phyloP scores from a whole-genome alignment of 352 stramenopile species.

The Globisporangium sylvaticum region DNA sequence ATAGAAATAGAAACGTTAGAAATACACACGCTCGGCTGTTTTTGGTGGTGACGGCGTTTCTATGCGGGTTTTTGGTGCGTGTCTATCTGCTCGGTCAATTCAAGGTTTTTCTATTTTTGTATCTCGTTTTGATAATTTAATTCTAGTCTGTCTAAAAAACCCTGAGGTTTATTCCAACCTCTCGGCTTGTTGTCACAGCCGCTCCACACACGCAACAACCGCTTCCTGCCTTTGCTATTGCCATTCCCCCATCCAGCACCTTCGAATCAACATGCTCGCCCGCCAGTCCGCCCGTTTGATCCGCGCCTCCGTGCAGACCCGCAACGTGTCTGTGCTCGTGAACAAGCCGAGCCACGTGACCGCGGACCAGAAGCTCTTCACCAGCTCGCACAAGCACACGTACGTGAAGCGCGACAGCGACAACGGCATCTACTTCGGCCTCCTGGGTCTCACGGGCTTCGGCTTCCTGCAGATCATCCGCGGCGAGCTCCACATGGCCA shows the following conservation, averaged over 20 bases:
- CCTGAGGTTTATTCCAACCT: neutral
- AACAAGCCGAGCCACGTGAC: slow-evolving; percentile 65
- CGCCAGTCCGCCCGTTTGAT: slow-evolving; percentile 40
- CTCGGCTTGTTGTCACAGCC: neutral
- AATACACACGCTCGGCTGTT: neutral
- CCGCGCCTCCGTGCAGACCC: slow-evolving; percentile 28
- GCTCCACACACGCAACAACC: neutral
- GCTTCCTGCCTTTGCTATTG: neutral
- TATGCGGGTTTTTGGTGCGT: neutral
- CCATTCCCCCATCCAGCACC: slow-evolving; percentile 5
- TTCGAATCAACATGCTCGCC: slow-evolving; percentile 39
- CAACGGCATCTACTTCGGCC: slow-evolving; percentile 29
- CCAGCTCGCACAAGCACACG: slow-evolving; percentile 47
- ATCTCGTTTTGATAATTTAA: rapidly evolving
- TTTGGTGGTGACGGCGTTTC: neutral
- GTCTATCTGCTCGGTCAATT: neutral
- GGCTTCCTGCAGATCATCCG: slow-evolving; percentile 57
- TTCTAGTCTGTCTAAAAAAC: neutral
- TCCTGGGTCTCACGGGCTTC: slow-evolving; percentile 43
- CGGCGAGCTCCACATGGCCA: slow-evolving; percentile 72
- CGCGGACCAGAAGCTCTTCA: slow-evolving; percentile 68
- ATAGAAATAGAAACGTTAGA: neutral
- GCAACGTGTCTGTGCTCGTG: slow-evolving; percentile 54
- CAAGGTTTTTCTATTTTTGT: neutral
- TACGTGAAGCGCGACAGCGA: slow-evolving; percentile 68